Base-by-base conservation (phyloP, 2,329 filamentous ascomycete species). In the Canariomyces notabilis region DNA sequence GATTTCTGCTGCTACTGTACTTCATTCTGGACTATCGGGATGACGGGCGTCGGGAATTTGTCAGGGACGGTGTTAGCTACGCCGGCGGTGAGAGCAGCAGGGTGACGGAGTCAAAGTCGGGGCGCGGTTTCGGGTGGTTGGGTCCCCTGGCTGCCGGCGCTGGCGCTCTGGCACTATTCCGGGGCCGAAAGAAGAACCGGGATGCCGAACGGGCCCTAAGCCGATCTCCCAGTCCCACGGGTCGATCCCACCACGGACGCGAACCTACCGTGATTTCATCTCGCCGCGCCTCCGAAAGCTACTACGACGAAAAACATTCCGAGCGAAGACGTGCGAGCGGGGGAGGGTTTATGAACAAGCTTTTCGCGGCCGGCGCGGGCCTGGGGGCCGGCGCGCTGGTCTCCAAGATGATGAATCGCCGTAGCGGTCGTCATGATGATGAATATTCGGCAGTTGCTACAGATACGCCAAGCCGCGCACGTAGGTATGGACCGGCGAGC, bases 1-100 rank as follows among this genome's bases (percentile, higher is more conserved):
- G 80, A 21, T 74, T 86, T 15, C 69, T 96, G 26, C 56, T 96
- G 14, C 59, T 89, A 2, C 54, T 81, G 12, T 96, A 89, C 66
- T 94, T 97, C 58, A 72, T 91, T 45, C 71, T 95, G 26, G 85
- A 84, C 54, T 94, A 87, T 65, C 73, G 79, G 37, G 64, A 83
- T 69, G 66, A 81, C 67, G 66, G 78, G 60, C 57, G 75, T 62
- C 60, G 70, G 59, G 68, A 79, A 35, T 77, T 79, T 57, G 69
- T 77, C 54, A 70, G 75, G 44, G 79, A 78, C 29, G 77, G 78
- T 26, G 77, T 82, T 41, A 82, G 80, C 29, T 71, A 73, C 48
- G 65, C 61, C n/a, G 62, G 56, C 21, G 68, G 63, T 38, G 66
- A 61, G 31, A 59, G 67, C 33, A 70, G 65, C 34, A 68, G 67